phyloP scores from a whole-genome alignment of 2,329 filamentous ascomycete species.

The Sporothrix globosa region DNA sequence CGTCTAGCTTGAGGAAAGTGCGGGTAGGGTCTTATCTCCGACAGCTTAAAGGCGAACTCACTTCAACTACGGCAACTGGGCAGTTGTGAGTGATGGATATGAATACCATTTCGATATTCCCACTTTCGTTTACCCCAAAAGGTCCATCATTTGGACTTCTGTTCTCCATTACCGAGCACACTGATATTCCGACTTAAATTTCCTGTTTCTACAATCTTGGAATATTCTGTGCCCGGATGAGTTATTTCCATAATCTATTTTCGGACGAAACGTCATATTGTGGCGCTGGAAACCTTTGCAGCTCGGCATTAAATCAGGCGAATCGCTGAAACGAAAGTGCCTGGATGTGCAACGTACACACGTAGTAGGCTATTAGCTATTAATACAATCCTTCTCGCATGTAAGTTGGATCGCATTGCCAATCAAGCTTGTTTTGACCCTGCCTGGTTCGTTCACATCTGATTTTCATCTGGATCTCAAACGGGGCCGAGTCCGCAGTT shows the following conservation, averaged over 20 bases:
- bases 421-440: not conserved
- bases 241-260: not conserved
- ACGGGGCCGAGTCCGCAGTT: not conserved
- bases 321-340: slow-evolving; percentile 24
- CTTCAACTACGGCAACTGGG: not conserved
- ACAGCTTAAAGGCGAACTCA: slow-evolving; percentile 20
- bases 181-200: not conserved
- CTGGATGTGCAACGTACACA: slow-evolving; percentile 20
- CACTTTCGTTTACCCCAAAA: not conserved
- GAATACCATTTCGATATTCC: not conserved
- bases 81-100: not conserved
- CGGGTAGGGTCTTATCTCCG: slow-evolving; percentile 24
- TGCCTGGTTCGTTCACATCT: not conserved
- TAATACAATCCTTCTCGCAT: not conserved
- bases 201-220: not conserved
- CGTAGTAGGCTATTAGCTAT: slow-evolving; percentile 24
- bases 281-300: no score
- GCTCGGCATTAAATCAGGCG: slow-evolving; percentile 21
- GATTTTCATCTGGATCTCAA: not conserved
- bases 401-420: not conserved
- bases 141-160: not conserved
- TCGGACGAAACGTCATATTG: slow-evolving; percentile 3
- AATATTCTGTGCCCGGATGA: not conserved
- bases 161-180: not conserved
- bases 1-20: slow-evolving; percentile 2